These are phyloP conservation scores for Linum lewisii DNA, from an alignment of 345 rosid genomes.

Conservation along the genomic window DNA sequence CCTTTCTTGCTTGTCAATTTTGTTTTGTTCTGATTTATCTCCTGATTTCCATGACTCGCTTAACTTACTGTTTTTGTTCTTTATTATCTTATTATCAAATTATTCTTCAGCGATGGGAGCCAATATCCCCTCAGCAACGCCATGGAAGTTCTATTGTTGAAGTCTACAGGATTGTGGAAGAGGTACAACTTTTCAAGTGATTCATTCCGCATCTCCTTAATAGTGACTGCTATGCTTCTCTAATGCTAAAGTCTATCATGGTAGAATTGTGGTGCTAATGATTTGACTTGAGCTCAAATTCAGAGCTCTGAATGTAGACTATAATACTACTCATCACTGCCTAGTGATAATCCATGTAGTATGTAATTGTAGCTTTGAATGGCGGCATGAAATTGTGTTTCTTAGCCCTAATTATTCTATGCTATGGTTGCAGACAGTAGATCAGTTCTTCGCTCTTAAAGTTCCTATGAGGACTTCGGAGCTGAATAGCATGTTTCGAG, in stretches of 20 bases:
- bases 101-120: conserved; percentile 68
- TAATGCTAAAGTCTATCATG: too few species aligned
- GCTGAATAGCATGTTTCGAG: conserved; percentile 63
- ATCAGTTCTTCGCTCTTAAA: conserved; percentile 78
- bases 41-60: not conserved
- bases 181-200: conserved; percentile 36
- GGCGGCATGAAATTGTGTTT: not conserved
- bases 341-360: not conserved
- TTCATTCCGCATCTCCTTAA: not conserved
- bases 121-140: conserved; percentile 88
- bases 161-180: conserved; percentile 94
- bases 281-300: not conserved
- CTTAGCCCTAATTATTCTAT: conserved; percentile 4
- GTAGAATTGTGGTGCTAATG: too few species aligned
- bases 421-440: conserved; percentile 69
- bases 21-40: too few species aligned
- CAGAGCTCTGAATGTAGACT: not conserved
- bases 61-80: not conserved
- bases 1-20: conserved; percentile 3
- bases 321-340: not conserved
- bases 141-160: conserved; percentile 94
- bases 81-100: not conserved
- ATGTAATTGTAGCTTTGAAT: not conserved
- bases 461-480: conserved; percentile 87
- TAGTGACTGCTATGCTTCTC: not conserved